These are phyloP conservation scores for Magnusiomyces tetraspermus DNA, from an alignment of 1,139 yeast species.

Conservation along the genomic window DNA sequence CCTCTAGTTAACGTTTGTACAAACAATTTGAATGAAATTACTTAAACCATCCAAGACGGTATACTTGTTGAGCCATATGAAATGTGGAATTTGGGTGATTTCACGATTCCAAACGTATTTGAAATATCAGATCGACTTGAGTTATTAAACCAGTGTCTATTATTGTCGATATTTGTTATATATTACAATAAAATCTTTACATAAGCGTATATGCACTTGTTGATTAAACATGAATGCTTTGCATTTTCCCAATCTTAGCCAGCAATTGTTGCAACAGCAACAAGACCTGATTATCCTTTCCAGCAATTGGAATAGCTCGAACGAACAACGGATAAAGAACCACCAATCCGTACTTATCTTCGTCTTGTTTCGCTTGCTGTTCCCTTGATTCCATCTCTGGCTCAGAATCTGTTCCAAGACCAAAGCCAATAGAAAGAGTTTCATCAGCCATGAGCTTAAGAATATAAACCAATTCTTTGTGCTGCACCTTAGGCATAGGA, in stretches of 20 bases:
- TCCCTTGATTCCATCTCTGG: slow-evolving; percentile 2
- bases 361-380: slow-evolving; percentile 1
- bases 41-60: too few species aligned
- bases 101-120: too few species aligned
- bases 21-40: too few species aligned
- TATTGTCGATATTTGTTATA: too few species aligned
- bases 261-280: slow-evolving; percentile 5
- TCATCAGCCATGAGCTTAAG: slow-evolving; percentile 18
- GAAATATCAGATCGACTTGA: too few species aligned
- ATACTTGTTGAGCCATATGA: too few species aligned
- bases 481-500: slow-evolving; percentile 48
- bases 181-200: too few species aligned
- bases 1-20: too few species aligned
- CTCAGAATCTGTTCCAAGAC: too few species aligned
- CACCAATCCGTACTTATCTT: not conserved
- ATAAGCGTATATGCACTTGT: not conserved
- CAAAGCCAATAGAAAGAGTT: not conserved
- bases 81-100: too few species aligned
- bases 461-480: slow-evolving; percentile 37
- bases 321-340: slow-evolving; percentile 16
- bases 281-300: slow-evolving; percentile 12
- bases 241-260: slow-evolving; percentile 6
- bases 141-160: too few species aligned
- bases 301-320: slow-evolving; percentile 18
- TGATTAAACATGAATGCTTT: not conserved